Conservation (phyloP, 2,329 filamentous ascomycete species). For the Aplosporella prunicola region DNA sequence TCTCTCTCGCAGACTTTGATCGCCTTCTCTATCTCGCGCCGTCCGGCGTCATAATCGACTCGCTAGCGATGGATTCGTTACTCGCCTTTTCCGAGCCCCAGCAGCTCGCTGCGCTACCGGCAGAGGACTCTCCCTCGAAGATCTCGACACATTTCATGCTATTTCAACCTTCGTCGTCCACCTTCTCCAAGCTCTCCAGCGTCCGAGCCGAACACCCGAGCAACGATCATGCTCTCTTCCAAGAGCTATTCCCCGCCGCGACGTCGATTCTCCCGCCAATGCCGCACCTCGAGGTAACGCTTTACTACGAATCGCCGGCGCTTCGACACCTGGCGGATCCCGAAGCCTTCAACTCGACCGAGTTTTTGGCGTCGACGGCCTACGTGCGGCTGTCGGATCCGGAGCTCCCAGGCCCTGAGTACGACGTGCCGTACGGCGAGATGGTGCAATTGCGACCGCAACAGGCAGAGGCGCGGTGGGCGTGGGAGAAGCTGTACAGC, state of each 20-base stretch:
- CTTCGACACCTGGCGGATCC: conserved; percentile 16
- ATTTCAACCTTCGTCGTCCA: conserved; percentile 26
- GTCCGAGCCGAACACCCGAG: conserved; percentile 18
- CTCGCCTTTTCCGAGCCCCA: conserved; percentile 32
- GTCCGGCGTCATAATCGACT: conserved; percentile 38
- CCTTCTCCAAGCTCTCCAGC: conserved; percentile 23
- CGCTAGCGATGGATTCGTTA: conserved; percentile 36
- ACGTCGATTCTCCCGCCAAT: conserved; percentile 23
- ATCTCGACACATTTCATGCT: conserved; percentile 30
- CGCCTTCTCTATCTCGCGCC: conserved; percentile 36
- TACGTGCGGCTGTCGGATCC: conserved; percentile 40
- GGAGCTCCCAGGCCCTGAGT: conserved; percentile 42
- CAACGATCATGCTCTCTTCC: conserved; percentile 26
- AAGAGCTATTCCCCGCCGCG: conserved; percentile 21
- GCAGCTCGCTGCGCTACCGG: conserved; percentile 27
- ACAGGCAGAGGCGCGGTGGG: conserved; percentile 37
- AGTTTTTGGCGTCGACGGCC: conserved; percentile 33
- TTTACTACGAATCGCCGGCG: conserved; percentile 26
- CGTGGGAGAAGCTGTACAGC: conserved; percentile 43
- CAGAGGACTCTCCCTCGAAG: conserved; percentile 20
- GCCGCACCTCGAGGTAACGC: conserved; percentile 28
- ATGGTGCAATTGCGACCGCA: conserved; percentile 34
- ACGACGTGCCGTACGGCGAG: conserved; percentile 37
- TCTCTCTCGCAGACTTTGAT: conserved; percentile 36
- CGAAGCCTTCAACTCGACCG: conserved; percentile 35